These are phyloP conservation scores for Irpex sp. DNA, from an alignment of 1,284 basidiomycete genomes.

Conservation along the genomic window DNA sequence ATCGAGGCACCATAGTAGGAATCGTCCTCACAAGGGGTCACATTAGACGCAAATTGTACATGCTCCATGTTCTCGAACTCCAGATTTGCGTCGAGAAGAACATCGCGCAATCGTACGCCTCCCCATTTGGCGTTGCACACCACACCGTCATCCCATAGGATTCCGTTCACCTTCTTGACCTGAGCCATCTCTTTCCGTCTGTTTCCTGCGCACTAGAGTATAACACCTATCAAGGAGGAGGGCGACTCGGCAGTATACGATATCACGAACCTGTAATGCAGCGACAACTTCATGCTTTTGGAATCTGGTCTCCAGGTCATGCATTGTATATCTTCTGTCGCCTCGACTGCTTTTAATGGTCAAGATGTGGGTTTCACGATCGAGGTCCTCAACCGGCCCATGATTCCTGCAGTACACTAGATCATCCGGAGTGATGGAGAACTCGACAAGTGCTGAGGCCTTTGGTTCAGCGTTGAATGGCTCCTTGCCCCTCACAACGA, in stretches of 20 bases:
- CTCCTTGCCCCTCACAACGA: slow-evolving; percentile 38
- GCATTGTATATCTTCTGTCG: slow-evolving; percentile 31
- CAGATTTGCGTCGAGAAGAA: slow-evolving; percentile 43
- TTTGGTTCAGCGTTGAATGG: slow-evolving; percentile 59
- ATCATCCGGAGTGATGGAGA: slow-evolving; percentile 48
- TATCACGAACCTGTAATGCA: slow-evolving; percentile 43
- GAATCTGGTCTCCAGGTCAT: slow-evolving; percentile 39
- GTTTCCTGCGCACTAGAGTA: slow-evolving; percentile 58
- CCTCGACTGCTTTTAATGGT: slow-evolving; percentile 33
- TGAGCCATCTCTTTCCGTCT: slow-evolving; percentile 61
- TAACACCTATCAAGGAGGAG: background rate
- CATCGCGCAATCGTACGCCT: slow-evolving; percentile 48
- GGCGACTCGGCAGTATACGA: background rate
- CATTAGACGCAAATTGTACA: slow-evolving; percentile 57
- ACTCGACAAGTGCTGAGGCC: slow-evolving; percentile 45
- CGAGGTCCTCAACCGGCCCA: slow-evolving; percentile 48
- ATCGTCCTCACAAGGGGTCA: slow-evolving; percentile 57
- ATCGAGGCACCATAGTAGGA: slow-evolving; percentile 57
- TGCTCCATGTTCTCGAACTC: slow-evolving; percentile 32
- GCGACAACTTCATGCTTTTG: slow-evolving; percentile 44
- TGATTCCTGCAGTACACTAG: slow-evolving; percentile 60
- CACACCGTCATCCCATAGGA: slow-evolving; percentile 59
- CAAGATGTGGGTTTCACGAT: slow-evolving; percentile 38
- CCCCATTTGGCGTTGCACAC: slow-evolving; percentile 60
- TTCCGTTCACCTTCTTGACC: slow-evolving; percentile 37